Percentiles rank a stretch among this genome's conserved stretches.
Conservation (phyloP, 2,329 filamentous ascomycete genomes). For the Endoconidiophora polonica region DNA sequence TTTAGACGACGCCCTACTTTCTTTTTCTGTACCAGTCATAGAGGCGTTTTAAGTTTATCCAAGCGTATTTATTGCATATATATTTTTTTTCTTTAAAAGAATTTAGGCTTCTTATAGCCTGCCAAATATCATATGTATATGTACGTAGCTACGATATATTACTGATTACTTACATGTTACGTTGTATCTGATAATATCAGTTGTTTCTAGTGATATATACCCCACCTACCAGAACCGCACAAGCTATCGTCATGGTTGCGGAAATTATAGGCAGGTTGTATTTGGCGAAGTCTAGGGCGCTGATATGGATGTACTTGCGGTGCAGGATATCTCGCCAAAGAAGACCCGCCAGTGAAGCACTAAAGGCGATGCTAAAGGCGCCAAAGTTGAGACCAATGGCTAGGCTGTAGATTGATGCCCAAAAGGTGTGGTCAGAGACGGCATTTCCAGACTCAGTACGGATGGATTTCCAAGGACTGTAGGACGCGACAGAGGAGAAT, state of each 20-base stretch:
- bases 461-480: constrained; percentile 51
- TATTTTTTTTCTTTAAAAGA: not conserved
- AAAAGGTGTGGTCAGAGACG: constrained; percentile 50
- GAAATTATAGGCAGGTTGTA: constrained; percentile 57
- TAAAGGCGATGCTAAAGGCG: constrained; percentile 56
- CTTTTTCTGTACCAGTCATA: constrained; percentile 13
- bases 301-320: constrained; percentile 51
- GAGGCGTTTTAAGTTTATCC: constrained; percentile 1
- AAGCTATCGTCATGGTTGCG: constrained; percentile 49
- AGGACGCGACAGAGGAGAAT: constrained; percentile 56
- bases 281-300: constrained; percentile 46
- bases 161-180: not conserved
- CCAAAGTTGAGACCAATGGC: constrained; percentile 60
- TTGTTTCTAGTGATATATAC: constrained; percentile 34
- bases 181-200: not conserved
- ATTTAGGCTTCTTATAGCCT: too few species aligned
- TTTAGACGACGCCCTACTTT: constrained; percentile 19
- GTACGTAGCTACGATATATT: too few species aligned
- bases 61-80: not conserved
- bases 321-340: constrained; percentile 55
- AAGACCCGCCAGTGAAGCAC: constrained; percentile 53
- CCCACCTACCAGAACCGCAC: constrained; percentile 43
- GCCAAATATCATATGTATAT: too few species aligned
- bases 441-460: constrained; percentile 27
- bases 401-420: constrained; percentile 60